Conservation (phyloP, 352 stramenopile species). For the Paralagenidium karlingii region DNA sequence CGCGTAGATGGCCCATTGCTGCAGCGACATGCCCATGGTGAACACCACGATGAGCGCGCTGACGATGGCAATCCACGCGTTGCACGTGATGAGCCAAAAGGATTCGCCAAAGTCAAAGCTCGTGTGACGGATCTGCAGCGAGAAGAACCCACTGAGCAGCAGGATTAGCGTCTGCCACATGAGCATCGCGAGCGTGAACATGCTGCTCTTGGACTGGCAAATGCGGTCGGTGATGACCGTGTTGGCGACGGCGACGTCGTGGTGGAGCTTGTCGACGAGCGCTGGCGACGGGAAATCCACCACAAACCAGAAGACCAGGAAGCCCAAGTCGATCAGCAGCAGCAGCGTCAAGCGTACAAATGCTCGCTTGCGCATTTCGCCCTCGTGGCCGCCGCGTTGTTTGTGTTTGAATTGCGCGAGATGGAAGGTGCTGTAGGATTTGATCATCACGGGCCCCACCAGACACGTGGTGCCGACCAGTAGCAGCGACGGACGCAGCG, state of each 20-base stretch:
- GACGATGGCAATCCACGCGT: constrained; percentile 27
- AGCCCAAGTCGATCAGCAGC: constrained; percentile 16
- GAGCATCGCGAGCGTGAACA: constrained; percentile 33
- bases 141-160: constrained; percentile 24
- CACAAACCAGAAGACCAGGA: constrained; percentile 23
- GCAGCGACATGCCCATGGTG: constrained; percentile 28
- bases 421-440: constrained; percentile 39
- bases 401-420: constrained; percentile 26
- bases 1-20: constrained; percentile 1
- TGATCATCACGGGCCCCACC: constrained; percentile 24
- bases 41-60: constrained; percentile 34
- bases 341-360: constrained; percentile 28
- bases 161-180: constrained; percentile 46
- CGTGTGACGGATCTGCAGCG: constrained; percentile 47
- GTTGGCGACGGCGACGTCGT: too few relatives aligned
- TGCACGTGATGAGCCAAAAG: constrained; percentile 42
- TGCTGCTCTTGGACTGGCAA: constrained; percentile 5
- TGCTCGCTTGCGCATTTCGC: constrained; percentile 16
- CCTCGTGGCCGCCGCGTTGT: too few relatives aligned
- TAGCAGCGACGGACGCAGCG: constrained; percentile 14
- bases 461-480: constrained; percentile 26
- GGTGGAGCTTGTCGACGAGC: too few relatives aligned
- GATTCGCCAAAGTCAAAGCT: constrained; percentile 51
- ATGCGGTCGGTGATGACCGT: constrained; percentile 13
- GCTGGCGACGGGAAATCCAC: too few relatives aligned